Evolutionary conservation across 345 rosid genomes (phyloP), one percentile per base, ranked within the genome.

Genomic region (Dipteronia sinensis): DNA sequence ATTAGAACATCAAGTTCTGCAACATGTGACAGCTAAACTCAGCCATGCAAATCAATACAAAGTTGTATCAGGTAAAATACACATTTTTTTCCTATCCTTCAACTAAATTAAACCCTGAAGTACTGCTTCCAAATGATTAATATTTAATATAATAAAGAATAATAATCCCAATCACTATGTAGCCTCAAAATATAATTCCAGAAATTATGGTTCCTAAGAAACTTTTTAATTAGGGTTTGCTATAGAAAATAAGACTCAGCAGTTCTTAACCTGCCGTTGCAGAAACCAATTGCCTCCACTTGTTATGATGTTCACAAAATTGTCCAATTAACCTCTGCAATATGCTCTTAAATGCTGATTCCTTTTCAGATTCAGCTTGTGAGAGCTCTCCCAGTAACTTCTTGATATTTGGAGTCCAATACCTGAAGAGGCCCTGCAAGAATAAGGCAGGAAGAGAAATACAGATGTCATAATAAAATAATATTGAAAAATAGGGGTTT

Each of bases 1-100:
- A 92, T 91, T 83, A 96, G 83, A 82, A 89, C 99, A 85, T 96
- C 99, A 65, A 96, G 88, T 80, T 94, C 99, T 94, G 94, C 85
- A 86, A 82, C 64, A 77, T 23, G 59, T 10, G n/a, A 69, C 13
- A 62, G 73, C 56, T 13, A 74, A 82, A 65, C 75, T 86, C 74
- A 85, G 81, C 34, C 64, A 40, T 67, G 68, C 22, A 58, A 77
- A 51, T 27, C 44, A 71, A 76, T 22, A 68, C 19, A 76, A 51
- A 34, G 29, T 20, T 22, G n/a, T 19, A 73, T 46, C 10, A 68
- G 10, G 59, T 61, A 7, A 20, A 73, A 38, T 47, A 12, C 4
- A 63, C 65, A 49, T 20, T 19, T 31, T n/a, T 70, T 49, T 40
- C 44, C 15, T 42, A 13, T 44, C 31, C 29, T 65, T 10, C 53